These are phyloP conservation scores for Aspergillus ochraceoroseus DNA, from an alignment of 2,329 filamentous ascomycete species.

Conservation along the genomic window DNA sequence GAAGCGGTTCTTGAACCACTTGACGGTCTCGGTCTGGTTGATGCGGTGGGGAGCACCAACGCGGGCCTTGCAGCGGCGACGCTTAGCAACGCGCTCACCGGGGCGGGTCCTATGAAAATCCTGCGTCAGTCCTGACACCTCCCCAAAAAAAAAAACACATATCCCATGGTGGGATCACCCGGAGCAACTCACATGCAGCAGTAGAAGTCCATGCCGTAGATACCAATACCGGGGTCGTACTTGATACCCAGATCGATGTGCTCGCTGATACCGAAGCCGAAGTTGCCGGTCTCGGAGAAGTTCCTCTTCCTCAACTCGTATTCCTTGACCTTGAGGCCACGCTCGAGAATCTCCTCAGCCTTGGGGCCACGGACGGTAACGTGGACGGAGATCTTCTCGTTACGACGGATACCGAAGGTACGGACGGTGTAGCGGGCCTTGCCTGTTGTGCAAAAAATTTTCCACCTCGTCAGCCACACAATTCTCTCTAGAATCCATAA, in stretches of 20 bases:
- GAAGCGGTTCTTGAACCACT: slow-evolving; percentile 96
- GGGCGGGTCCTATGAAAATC: slow-evolving; percentile 69
- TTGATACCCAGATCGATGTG: slow-evolving; percentile 99
- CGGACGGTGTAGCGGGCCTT: slow-evolving; percentile 99
- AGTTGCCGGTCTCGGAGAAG: slow-evolving; percentile 99
- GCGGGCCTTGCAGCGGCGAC: slow-evolving; percentile 79
- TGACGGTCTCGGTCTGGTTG: slow-evolving; percentile 90
- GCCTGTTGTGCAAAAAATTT: slow-evolving; percentile 52
- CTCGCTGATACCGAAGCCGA: slow-evolving; percentile 99
- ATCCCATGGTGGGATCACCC: background rate
- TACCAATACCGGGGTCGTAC: slow-evolving; percentile 97
- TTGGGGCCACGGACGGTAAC: slow-evolving; percentile 98
- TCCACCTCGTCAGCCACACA: slow-evolving; percentile 19
- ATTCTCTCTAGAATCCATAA: background rate
- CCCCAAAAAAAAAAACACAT: background rate
- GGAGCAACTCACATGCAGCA: slow-evolving; percentile 78
- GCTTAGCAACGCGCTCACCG: slow-evolving; percentile 95
- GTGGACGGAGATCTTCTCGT: slow-evolving; percentile 99
- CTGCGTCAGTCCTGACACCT: slow-evolving; percentile 26
- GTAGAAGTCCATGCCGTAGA: slow-evolving; percentile 99
- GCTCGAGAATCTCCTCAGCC: slow-evolving; percentile 99
- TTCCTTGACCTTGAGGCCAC: slow-evolving; percentile 99
- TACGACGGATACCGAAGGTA: slow-evolving; percentile 99
- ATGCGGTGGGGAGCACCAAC: slow-evolving; percentile 89
- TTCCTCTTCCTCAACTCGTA: slow-evolving; percentile 99